Conservation (phyloP, 1,139 yeast genomes). For the Pichiaceae sp. region DNA sequence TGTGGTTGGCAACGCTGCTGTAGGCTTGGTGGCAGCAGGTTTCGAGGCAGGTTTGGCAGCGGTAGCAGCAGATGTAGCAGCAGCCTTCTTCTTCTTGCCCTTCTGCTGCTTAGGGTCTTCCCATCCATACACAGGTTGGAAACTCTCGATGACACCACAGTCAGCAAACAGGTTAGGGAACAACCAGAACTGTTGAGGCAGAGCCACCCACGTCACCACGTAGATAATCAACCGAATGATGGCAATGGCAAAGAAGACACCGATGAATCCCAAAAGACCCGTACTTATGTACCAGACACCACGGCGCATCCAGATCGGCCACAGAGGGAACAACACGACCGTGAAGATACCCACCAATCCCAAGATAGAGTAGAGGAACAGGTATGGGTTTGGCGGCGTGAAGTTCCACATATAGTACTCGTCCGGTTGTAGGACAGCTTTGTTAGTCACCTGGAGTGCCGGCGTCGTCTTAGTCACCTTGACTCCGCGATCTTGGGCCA, state of each 20-base stretch:
- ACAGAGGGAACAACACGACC: conserved; percentile 83
- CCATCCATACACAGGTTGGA: conserved; percentile 84
- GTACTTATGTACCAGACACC: conserved; percentile 90
- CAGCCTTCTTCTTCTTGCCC: conserved; percentile 16
- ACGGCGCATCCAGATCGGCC: conserved; percentile 87
- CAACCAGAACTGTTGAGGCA: conserved; percentile 62
- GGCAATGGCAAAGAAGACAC: conserved; percentile 69
- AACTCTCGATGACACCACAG: conserved; percentile 89
- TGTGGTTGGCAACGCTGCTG: conserved; percentile 17
- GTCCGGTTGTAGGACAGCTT: conserved; percentile 70
- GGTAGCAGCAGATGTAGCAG: background rate
- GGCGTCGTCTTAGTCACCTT: conserved; percentile 76
- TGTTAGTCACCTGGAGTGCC: conserved; percentile 52
- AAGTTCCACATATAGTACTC: conserved; percentile 83
- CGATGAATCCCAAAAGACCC: conserved; percentile 67
- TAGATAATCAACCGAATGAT: conserved; percentile 71
- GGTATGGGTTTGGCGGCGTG: conserved; percentile 64
- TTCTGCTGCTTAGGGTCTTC: conserved; percentile 35
- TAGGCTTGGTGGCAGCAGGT: conserved; percentile 1
- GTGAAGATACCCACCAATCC: conserved; percentile 64
- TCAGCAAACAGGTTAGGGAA: conserved; percentile 96
- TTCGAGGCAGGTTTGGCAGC: conserved; percentile 5
- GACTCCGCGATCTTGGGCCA: conserved; percentile 52
- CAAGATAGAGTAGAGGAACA: conserved; percentile 56
- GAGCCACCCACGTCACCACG: conserved; percentile 47